phyloP scores from a whole-genome alignment of 2,329 filamentous ascomycete genomes.

The Aspergillus sp. region DNA sequence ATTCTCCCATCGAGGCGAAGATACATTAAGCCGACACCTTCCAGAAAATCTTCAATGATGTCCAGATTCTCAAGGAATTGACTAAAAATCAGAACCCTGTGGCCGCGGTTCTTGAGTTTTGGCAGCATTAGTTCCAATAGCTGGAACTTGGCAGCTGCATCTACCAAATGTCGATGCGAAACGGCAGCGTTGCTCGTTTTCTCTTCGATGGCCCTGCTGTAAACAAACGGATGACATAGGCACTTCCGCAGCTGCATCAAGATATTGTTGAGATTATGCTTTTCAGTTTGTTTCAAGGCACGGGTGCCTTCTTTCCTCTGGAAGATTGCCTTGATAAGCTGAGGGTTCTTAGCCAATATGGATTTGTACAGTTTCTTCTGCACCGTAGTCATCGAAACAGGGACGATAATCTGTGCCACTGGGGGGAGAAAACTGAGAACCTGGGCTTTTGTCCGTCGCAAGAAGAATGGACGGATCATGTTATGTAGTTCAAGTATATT shows the following conservation, averaged over 20 bases:
- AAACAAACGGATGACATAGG: conserved; percentile 93
- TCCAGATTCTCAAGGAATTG: conserved; percentile 87
- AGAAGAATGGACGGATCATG: conserved; percentile 72
- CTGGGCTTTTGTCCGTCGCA: conserved; percentile 81
- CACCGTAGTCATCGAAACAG: conserved; percentile 89
- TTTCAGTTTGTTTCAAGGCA: conserved; percentile 65
- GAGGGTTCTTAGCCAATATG: conserved; percentile 85
- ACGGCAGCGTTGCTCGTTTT: conserved; percentile 61
- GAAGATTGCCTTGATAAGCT: conserved; percentile 86
- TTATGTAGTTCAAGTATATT: conserved; percentile 80
- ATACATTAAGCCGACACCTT: conserved; percentile 70
- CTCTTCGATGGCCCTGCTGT: conserved; percentile 88
- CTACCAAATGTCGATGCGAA: conserved; percentile 78
- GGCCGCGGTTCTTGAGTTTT: conserved; percentile 79
- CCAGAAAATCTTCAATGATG: conserved; percentile 88
- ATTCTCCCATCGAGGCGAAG: conserved; percentile 85
- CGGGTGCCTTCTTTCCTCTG: conserved; percentile 57
- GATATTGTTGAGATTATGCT: conserved; percentile 86
- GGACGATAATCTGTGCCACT: conserved; percentile 92
- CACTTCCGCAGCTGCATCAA: conserved; percentile 93
- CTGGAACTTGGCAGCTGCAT: conserved; percentile 86
- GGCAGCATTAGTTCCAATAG: conserved; percentile 83
- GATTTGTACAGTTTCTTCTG: conserved; percentile 95
- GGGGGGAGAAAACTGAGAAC: conserved; percentile 90
- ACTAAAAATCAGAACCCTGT: conserved; percentile 92